Conservation (phyloP, 208 protist genomes). For the Trypanosomatidae sp. region DNA sequence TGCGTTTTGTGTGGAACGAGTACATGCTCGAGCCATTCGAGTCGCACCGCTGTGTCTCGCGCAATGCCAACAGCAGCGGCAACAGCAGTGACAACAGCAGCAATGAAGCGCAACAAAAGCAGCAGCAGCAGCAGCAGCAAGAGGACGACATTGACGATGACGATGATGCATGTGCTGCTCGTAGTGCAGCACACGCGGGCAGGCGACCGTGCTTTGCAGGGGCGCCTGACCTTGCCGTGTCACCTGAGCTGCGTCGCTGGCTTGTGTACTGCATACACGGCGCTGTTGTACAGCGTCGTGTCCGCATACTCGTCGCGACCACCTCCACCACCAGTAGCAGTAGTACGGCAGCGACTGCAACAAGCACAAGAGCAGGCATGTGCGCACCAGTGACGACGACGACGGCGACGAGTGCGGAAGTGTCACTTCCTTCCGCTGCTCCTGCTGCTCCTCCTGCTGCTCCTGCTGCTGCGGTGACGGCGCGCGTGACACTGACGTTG, state of each 20-base stretch:
- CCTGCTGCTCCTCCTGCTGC: constrained; percentile 4
- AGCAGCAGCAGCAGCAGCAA: too few species aligned
- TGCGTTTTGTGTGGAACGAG: constrained; percentile 83
- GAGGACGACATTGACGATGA: neutral
- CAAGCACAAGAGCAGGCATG: neutral
- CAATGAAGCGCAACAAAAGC: neutral
- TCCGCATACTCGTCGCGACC: neutral
- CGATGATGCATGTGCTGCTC: neutral
- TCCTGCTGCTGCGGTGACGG: constrained; percentile 5
- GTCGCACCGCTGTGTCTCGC: neutral
- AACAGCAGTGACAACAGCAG: neutral
- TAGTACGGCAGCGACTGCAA: neutral
- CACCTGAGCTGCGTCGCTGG: constrained; percentile 9
- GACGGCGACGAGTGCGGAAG: neutral
- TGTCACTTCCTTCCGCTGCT: constrained; percentile 8
- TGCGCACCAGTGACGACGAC: neutral
- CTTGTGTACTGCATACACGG: constrained; percentile 17
- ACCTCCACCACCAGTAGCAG: neutral
- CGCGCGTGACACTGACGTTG: constrained; percentile 43
- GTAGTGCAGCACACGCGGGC: too few species aligned
- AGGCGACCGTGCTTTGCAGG: constrained; percentile 1
- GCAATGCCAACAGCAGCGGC: neutral
- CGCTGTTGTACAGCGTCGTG: constrained; percentile 13
- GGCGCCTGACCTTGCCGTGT: neutral
- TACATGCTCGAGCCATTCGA: constrained; percentile 55